These are phyloP conservation scores for Metarhizium guizhouense DNA, from an alignment of 2,329 filamentous ascomycete genomes.

Conservation along the genomic window DNA sequence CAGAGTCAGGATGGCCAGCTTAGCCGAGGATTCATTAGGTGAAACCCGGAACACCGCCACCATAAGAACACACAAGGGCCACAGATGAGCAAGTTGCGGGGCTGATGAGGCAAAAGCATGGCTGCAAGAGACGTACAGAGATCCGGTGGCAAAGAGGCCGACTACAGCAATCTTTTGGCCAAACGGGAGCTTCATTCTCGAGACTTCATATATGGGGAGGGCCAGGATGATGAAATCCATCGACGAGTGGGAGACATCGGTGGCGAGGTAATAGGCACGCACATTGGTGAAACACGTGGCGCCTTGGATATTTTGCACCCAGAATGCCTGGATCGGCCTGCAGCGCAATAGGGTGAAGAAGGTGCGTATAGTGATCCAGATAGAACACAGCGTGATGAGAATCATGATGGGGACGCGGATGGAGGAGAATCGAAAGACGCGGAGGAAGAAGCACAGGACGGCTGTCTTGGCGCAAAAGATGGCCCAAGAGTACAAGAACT, in stretches of 20 bases:
- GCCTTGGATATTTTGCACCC: background rate
- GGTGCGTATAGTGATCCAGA: slow-evolving; percentile 20
- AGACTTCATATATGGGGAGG: slow-evolving; percentile 22
- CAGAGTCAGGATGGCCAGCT: no score
- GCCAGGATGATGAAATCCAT: slow-evolving; percentile 23
- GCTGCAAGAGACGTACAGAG: slow-evolving; percentile 12
- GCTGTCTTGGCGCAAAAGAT: slow-evolving; percentile 20
- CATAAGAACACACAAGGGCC: no score
- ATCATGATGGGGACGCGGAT: slow-evolving; percentile 19
- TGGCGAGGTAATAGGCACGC: slow-evolving; percentile 23
- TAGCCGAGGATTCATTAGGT: no score
- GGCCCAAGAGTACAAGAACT: slow-evolving; percentile 19
- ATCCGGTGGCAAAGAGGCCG: slow-evolving; percentile 20
- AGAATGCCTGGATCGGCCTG: slow-evolving; percentile 20
- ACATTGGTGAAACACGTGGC: slow-evolving; percentile 16
- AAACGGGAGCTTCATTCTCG: slow-evolving; percentile 18
- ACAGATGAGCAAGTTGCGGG: background rate
- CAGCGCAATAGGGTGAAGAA: slow-evolving; percentile 25
- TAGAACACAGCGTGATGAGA: slow-evolving; percentile 12
- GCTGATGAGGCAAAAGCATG: background rate
- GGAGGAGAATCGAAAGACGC: slow-evolving; percentile 18
- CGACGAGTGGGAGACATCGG: slow-evolving; percentile 20
- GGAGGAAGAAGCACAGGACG: slow-evolving; percentile 20
- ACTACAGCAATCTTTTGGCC: slow-evolving; percentile 20
- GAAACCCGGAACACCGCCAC: no score